phyloP scores from a whole-genome alignment of 768 basidiomycete genomes.

The Mycena vitilis region DNA sequence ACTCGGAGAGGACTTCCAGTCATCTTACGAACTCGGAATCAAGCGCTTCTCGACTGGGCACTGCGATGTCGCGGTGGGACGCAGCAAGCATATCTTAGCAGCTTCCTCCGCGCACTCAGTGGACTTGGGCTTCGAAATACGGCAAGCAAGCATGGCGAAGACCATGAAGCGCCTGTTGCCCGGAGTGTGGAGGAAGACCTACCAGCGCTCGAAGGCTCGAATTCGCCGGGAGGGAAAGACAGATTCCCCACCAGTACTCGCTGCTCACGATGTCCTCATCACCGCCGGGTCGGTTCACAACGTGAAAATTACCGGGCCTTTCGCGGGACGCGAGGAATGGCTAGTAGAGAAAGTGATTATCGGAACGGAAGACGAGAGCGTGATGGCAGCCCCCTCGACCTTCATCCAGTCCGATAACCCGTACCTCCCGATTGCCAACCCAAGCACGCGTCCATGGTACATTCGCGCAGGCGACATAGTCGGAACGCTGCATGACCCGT shows the following conservation, averaged over 20 bases:
- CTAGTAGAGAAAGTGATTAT: too few species aligned
- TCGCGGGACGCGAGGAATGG: background rate
- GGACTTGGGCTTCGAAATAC: slow-evolving; percentile 16
- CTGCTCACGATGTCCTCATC: background rate
- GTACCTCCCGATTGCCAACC: too few species aligned
- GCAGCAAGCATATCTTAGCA: background rate
- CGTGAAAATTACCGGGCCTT: slow-evolving; percentile 14
- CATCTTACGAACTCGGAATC: slow-evolving; percentile 29
- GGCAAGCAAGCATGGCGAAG: background rate
- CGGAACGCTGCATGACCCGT: too few species aligned
- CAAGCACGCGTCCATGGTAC: too few species aligned
- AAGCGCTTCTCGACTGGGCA: slow-evolving; percentile 17
- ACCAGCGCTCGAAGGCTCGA: too few species aligned
- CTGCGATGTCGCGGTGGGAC: slow-evolving; percentile 13
- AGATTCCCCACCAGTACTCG: slow-evolving; percentile 1
- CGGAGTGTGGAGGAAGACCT: background rate
- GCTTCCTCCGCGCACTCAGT: slow-evolving; percentile 20
- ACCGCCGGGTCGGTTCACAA: slow-evolving; percentile 7
- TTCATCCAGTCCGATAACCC: too few species aligned
- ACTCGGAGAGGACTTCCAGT: too few species aligned
- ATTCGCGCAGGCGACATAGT: too few species aligned
- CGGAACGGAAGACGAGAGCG: slow-evolving; percentile 2
- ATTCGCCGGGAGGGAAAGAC: background rate
- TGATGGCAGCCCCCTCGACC: too few species aligned
- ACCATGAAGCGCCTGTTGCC: slow-evolving; percentile 8